These are phyloP conservation scores for Aspergillus taichungensis DNA, from an alignment of 495 filamentous ascomycete genomes.

Conservation along the genomic window DNA sequence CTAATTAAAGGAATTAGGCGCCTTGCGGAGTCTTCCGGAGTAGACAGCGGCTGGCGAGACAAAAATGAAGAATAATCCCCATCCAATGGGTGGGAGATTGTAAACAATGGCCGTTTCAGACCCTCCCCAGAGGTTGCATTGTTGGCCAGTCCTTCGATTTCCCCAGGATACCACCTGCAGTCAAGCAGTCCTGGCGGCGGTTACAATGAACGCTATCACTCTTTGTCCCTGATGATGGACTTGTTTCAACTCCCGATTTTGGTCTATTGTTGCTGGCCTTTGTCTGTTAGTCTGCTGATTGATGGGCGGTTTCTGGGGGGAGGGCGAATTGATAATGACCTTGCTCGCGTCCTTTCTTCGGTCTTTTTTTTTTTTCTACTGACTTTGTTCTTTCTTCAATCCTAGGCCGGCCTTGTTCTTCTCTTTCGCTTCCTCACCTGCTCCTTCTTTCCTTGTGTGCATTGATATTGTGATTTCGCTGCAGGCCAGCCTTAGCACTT, in stretches of 20 bases:
- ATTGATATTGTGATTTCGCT: conserved; percentile 19
- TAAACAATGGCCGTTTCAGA: conserved; percentile 7
- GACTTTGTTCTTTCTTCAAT: conserved; percentile 11
- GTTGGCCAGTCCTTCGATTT: conserved; percentile 7
- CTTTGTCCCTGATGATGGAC: neutral
- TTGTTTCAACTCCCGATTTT: conserved; percentile 12
- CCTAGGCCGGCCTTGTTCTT: conserved; percentile 9
- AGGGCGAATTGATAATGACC: conserved; percentile 7
- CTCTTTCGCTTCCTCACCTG: conserved; percentile 10
- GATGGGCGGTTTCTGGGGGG: neutral
- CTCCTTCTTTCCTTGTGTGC: conserved; percentile 14
- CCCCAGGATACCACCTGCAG: neutral
- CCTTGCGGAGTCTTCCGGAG: no score
- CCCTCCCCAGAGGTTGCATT: neutral
- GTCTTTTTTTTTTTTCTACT: conserved; percentile 2
- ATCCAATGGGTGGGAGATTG: conserved; percentile 9
- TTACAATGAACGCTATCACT: neutral
- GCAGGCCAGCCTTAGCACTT: conserved; percentile 31
- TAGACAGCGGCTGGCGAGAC: conserved; percentile 8
- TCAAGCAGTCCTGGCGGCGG: neutral
- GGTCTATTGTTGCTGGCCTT: conserved; percentile 11
- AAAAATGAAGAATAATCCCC: neutral
- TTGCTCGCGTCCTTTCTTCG: neutral
- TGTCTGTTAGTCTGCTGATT: neutral
- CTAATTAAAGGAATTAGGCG: no score